Base-by-base conservation (phyloP, 352 stramenopile species). In the Blastocystis sp. region DNA sequence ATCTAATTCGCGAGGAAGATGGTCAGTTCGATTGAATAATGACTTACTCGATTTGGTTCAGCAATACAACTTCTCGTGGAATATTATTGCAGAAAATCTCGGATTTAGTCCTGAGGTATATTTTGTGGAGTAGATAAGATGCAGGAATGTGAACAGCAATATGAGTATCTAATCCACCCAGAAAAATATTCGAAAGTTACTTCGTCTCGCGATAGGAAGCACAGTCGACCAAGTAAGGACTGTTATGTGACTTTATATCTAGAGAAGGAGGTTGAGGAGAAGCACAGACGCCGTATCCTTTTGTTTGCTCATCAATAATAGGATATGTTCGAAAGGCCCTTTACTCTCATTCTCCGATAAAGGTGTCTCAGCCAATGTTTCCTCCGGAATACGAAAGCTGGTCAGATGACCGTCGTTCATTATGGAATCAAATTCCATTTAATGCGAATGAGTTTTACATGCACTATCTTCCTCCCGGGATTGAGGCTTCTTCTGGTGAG, bases 401-500 rank as follows among this genome's bases (percentile, higher is more conserved):
- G 70, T 29, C 54, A 3, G 5, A 29, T 11, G 39, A 37, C 13
- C 70, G 50, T 59, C 70, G 39, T 23, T 6, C 20, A 18, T 13
- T 63, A n/a, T 80, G 70, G 70, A 47, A 80, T 41, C 7, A 62
- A 47, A 64, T 80, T 64, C 70, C 70, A 20, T 80, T 80, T 29
- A 61, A 80, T 37, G 70, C 70, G 13, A 80, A 80, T 37, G 45
- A 59, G n/a, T 80, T 66, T 47, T 80, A 80, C 20, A 41, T 80
- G 41, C 20, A 80, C 5, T 80, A 80, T 64, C 70, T 80, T 34
- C 70, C 70, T 66, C 70, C 70, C 7, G 26, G 26, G 0, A 47
- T 80, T 23, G 23, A 29, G 26, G 18, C 47, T 47, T 47, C 9
- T 62, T 11, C 18, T 26, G 15, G 29, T 29, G 41, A 63, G 9